Base-by-base conservation (phyloP, 345 rosid genomes). In the Moricandia moricandioides region DNA sequence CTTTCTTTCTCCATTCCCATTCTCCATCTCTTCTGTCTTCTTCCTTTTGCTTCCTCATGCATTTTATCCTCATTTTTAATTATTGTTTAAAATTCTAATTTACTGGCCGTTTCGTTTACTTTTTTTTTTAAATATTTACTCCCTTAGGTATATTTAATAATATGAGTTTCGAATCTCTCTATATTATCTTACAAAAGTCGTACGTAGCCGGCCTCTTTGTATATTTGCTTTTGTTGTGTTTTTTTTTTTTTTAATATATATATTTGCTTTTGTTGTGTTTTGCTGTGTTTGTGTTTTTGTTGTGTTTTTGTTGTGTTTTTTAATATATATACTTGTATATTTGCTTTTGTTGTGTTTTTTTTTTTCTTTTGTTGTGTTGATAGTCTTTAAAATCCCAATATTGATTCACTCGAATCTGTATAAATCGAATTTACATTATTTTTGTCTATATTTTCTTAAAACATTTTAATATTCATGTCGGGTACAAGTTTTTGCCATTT, bases 1-100 rank as follows among this genome's bases (percentile, higher is more conserved):
- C 27, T 76, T 76, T 64, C 76, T 61, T 65, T 77, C 80, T 70
- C 76, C 80, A 71, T 70, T 77, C 7, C 67, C 75, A 63, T 77
- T 77, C 13, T 77, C 80, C 80, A 77, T 77, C 61, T 76, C 55
- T 67, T 62, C 65, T 43, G 14, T 43, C 24, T 64, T 76, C 21
- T 45, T 43, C 47, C 14, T 70, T 21, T 34, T 63, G n/a, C 47
- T 7, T 24, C 65, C 75, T 64, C 65, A 39, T 21, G 33, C 71
- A 70, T 77, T 33, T 67, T 74, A 74, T 58, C 35, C 72, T 58
- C 62, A n/a, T 62, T 34, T 61, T 67, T 8, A 29, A 47, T 67
- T 59, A 2, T 24, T 74, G 60, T 26, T 11, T 4, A 3, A 62
- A 68, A 17, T 0, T 59, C 13, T 5, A 60, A 67, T 35, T 33